Evolutionary conservation across 257 asterid species (phyloP).

Genomic region (Echium plantagineum): DNA sequence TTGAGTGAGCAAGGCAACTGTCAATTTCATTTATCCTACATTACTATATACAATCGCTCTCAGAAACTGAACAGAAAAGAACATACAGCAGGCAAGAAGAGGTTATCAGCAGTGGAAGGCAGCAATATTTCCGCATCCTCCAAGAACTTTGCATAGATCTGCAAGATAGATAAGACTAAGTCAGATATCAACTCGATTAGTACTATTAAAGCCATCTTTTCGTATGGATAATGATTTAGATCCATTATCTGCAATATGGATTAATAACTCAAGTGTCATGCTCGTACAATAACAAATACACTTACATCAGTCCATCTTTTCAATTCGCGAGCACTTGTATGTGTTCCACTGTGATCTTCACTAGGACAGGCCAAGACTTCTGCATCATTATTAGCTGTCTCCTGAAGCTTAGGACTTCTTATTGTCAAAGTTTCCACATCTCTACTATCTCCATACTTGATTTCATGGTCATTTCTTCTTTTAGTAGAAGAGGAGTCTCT

Average conservation of each 20-base stretch:
- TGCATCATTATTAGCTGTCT: constrained; percentile 26
- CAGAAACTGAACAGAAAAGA: not conserved
- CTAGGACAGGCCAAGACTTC: constrained; percentile 18
- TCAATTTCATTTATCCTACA: not conserved
- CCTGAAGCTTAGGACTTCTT: constrained; percentile 53
- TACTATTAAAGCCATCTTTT: constrained; percentile 4
- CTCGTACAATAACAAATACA: constrained; percentile 9
- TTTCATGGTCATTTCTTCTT: constrained; percentile 37
- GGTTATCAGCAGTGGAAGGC: constrained; percentile 14
- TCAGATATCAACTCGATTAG: constrained; percentile 12
- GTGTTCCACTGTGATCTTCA: constrained; percentile 22
- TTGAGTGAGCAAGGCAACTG: not conserved
- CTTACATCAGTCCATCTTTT: constrained; percentile 61
- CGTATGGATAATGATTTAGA: not conserved
- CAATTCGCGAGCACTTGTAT: constrained; percentile 23
- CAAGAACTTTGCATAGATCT: constrained; percentile 45
- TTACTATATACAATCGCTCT: not conserved
- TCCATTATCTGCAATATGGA: not conserved
- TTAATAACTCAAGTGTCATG: not conserved
- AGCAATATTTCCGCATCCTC: constrained; percentile 41
- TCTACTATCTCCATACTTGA: constrained; percentile 30
- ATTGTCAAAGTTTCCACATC: constrained; percentile 20
- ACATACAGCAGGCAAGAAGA: constrained; percentile 8
- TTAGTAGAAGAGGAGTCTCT: constrained; percentile 28
- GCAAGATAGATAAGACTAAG: constrained; percentile 29